Base-by-base conservation (phyloP, 805 yeast species). In the Kuraishia molischiana region DNA sequence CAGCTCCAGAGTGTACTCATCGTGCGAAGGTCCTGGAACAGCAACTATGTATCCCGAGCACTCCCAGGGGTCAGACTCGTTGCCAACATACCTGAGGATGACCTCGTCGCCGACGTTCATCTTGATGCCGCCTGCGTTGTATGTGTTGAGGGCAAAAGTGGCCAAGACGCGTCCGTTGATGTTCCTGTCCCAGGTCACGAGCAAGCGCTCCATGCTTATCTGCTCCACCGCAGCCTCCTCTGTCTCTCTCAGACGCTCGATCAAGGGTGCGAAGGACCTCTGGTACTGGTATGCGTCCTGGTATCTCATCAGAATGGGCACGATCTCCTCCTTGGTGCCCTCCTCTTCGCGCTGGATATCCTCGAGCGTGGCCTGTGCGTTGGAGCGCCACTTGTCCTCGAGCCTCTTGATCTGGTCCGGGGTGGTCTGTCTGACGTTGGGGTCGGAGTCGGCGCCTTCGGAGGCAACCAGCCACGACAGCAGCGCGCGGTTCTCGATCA, bases 51-150 rank as follows among this genome's bases (percentile, higher is more conserved):
- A 79, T 19, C 95, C 96, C 24, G 56, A 55, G 11, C 80, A 77
- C 41, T 73, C 76, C 95, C 96, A 87, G 21, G 74, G 71, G 5
- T 71, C 69, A 37, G 69, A 71, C 24, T 54, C 55, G 15, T 67
- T 51, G 5, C 86, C 87, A 19, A 64, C 64, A 49, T 82, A 79
- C 34, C 78, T 65, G 41, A 89, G 61, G 20, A 74, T 66, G 64
- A 87, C 75, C 52, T 80, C 89, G 59, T 86, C 95, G 35, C 97
- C 96, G 21, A 83, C 80, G 0, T 89, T 81, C 9, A 86, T 77
- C 54, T 77, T 79, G 42, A 83, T 55, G 14, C 72, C 82, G 22
- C 72, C 61, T 3, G 73, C 58, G 49, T 85, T 95, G 51, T 71
- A 72, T 3, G 83, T 72, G 2, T 90, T 73, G 31, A 85, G 60